Evolutionary conservation across 345 rosid species (phyloP), one percentile per base, ranked within the genome.

Genomic region (Murraya koenigii): DNA sequence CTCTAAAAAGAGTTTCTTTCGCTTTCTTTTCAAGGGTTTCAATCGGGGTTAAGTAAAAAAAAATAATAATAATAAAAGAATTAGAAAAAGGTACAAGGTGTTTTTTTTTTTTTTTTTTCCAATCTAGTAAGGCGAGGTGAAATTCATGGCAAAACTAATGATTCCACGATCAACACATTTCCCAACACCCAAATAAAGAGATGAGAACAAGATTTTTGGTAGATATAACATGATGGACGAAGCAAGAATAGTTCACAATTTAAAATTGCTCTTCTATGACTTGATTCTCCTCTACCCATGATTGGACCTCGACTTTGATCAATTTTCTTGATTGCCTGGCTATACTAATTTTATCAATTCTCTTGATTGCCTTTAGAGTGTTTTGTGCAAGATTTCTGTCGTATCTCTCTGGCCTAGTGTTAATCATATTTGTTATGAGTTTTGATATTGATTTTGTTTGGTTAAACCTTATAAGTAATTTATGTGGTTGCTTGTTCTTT

Each of bases 361-460:
- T 94, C 93, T 92, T 90, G 30, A 96, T 96, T 77, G 95, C 99
- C 83, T 65, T 78, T 19, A 92, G 78, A 9, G 97, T 94, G 44
- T 86, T 82, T 85, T 88, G 90, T 1, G 92, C 84, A 36, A 91
- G 75, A 83, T 85, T 96, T 80, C 99, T 89, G 83, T 96, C 97
- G 56, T 92, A 94, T 85, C 99, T 91, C 87, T 92, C 98, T 4
- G 98, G 97, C 86, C 95, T 88, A 83, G 32, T 30, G 32, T 30
- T 30, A 30, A 30, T 30, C 32, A 30, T 30, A 30, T 30, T 30
- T 30, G 32, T 30, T 30, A 30, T 30, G 32, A 30, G 32, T 30
- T 30, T 30, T 30, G 32, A 1, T 30, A 30, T 30, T 30, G 32
- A 30, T 30, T 30, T 30, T 30, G 32, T 30, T 30, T 30, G 32